Conservation (phyloP, 208 protist genomes). For the Trypanosomatidae sp. region DNA sequence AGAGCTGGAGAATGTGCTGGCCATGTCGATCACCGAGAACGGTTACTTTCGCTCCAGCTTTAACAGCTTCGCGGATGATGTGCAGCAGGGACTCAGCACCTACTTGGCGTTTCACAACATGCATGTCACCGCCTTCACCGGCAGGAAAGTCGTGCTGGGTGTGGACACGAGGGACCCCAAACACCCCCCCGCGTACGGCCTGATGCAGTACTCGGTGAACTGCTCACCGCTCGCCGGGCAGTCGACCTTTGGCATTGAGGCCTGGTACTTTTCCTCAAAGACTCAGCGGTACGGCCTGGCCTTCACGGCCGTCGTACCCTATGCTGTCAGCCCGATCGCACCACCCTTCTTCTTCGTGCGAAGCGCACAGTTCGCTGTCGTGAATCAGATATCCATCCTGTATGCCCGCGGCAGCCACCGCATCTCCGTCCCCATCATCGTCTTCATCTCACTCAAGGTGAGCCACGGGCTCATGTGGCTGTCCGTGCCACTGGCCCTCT, state of each 20-base stretch:
- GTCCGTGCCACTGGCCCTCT: conserved; percentile 45
- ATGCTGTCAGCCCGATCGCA: conserved; percentile 45
- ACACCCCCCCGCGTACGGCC: conserved; percentile 34
- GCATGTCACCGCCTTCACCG: conserved; percentile 35
- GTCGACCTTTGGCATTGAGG: conserved; percentile 57
- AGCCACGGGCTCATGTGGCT: conserved; percentile 60
- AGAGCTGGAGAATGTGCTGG: conserved; percentile 60
- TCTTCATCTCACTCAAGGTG: conserved; percentile 56
- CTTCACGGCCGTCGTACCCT: conserved; percentile 59
- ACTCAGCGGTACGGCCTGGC: conserved; percentile 62
- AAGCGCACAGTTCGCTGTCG: conserved; percentile 38
- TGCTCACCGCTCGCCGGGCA: conserved; percentile 44
- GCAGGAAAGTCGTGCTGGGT: conserved; percentile 36
- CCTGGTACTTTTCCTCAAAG: conserved; percentile 56
- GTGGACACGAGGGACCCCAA: conserved; percentile 30
- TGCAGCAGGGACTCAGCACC: conserved; percentile 37
- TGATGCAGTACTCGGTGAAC: conserved; percentile 50
- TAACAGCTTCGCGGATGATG: conserved; percentile 19
- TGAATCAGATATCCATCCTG: conserved; percentile 70
- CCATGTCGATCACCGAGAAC: conserved; percentile 53
- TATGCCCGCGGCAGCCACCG: conserved; percentile 68
- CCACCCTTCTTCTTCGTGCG: conserved; percentile 45
- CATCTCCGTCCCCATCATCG: conserved; percentile 73
- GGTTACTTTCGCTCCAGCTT: conserved; percentile 58
- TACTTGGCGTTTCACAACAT: conserved; percentile 55